Conservation (phyloP, 1,139 yeast genomes). For the Taiozyma onychis region DNA sequence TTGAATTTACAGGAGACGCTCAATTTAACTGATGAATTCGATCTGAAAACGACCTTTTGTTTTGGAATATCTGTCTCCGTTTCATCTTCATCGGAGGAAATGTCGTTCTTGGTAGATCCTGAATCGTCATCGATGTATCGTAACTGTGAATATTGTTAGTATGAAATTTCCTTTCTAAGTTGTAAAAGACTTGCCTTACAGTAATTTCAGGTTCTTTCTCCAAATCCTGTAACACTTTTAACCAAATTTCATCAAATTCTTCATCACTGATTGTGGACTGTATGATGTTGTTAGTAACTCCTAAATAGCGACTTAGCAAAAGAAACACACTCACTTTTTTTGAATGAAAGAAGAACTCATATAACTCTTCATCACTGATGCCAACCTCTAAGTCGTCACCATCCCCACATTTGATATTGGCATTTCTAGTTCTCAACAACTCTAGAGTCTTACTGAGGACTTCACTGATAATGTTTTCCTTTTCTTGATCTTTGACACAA, state of each 20-base stretch:
- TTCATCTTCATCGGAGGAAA: slow-evolving; percentile 32
- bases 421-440: slow-evolving; percentile 63
- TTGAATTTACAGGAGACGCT: slow-evolving; percentile 56
- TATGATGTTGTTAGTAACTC: slow-evolving; percentile 1
- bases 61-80: slow-evolving; percentile 33
- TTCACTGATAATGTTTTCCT: slow-evolving; percentile 61
- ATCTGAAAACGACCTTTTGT: slow-evolving; percentile 54
- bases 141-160: slow-evolving; percentile 28
- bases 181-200: slow-evolving; percentile 69
- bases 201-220: slow-evolving; percentile 70
- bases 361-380: slow-evolving; percentile 46
- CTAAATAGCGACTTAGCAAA: not conserved
- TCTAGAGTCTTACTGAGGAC: slow-evolving; percentile 66
- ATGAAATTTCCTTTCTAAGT: slow-evolving; percentile 18
- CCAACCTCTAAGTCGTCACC: slow-evolving; percentile 46
- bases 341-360: slow-evolving; percentile 52
- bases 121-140: slow-evolving; percentile 24
- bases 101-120: slow-evolving; percentile 24
- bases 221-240: slow-evolving; percentile 55
- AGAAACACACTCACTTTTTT: slow-evolving; percentile 32
- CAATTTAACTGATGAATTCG: slow-evolving; percentile 65
- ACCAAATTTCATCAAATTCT: slow-evolving; percentile 83
- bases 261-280: slow-evolving; percentile 51
- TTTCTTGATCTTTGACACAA: slow-evolving; percentile 76
- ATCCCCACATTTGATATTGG: slow-evolving; percentile 61